Conservation (phyloP, 495 filamentous ascomycete species). For the Penicillium cataractarum region DNA sequence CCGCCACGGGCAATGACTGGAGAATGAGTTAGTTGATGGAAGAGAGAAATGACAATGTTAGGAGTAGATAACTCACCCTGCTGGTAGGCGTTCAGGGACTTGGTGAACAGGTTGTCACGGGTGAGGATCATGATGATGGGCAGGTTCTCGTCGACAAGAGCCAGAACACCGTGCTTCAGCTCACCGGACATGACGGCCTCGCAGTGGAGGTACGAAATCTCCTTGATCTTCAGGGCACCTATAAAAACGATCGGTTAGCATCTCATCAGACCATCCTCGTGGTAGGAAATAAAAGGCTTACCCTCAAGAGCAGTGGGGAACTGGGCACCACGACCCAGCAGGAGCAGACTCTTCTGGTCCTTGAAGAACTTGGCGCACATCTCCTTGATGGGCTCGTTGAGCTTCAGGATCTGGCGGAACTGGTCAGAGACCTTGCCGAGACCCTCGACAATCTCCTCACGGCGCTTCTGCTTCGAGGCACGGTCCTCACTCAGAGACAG, state of each 20-base stretch:
- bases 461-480: constrained; percentile 87
- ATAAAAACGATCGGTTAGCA: constrained; percentile 3
- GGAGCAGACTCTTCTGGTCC: constrained; percentile 92
- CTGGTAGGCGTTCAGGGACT: constrained; percentile 98
- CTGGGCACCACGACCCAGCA: constrained; percentile 92
- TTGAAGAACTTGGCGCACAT: constrained; percentile 90
- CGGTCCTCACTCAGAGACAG: constrained; percentile 94
- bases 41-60: neutral
- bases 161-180: constrained; percentile 96
- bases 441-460: constrained; percentile 96
- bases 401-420: constrained; percentile 85
- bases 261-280: neutral
- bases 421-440: constrained; percentile 84
- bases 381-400: constrained; percentile 91
- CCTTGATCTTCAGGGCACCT: constrained; percentile 97
- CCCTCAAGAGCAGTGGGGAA: constrained; percentile 97
- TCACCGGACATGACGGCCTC: constrained; percentile 99
- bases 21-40: constrained; percentile 5
- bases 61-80: constrained; percentile 65
- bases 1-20: constrained; percentile 89
- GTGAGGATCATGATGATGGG: constrained; percentile 99
- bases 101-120: constrained; percentile 91
- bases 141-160: constrained; percentile 94
- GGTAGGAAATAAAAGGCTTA: constrained; percentile 30
- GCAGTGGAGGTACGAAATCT: constrained; percentile 99